These are phyloP conservation scores for Aegilops bicornis DNA, from an alignment of 176 grass and related monocot genomes.

Conservation along the genomic window DNA sequence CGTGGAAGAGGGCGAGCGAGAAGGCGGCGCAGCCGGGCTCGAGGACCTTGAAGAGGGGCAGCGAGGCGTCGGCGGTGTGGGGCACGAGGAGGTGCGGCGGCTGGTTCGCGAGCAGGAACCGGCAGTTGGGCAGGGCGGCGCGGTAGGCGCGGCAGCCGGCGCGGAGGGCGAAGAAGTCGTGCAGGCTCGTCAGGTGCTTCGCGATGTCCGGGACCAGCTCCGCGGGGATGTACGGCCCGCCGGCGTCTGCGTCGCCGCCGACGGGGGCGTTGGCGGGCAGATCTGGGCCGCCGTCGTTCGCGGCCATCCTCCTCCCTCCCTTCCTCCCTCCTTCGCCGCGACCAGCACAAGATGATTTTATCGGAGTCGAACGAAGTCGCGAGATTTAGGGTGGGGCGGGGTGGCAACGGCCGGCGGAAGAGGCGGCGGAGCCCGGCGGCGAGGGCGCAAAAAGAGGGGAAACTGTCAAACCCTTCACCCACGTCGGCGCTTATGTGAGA, in stretches of 20 bases:
- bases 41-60: slow-evolving; percentile 2
- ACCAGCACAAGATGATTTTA: neutral
- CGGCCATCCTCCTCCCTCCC: neutral
- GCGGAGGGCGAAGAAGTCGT: slow-evolving; percentile 54
- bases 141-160: slow-evolving; percentile 51
- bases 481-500: no score
- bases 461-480: neutral
- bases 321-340: neutral
- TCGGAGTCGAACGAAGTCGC: neutral
- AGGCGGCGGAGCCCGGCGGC: neutral
- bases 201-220: slow-evolving; percentile 40
- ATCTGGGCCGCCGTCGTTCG: neutral
- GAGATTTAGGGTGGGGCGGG: neutral
- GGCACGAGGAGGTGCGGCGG: slow-evolving; percentile 43
- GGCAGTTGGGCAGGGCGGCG: slow-evolving; percentile 2
- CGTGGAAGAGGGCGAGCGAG: slow-evolving; percentile 36
- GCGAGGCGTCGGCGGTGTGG: slow-evolving; percentile 32
- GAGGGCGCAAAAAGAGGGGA: neutral
- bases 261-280: neutral
- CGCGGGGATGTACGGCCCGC: slow-evolving; percentile 40
- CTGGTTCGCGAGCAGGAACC: slow-evolving; percentile 34
- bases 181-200: slow-evolving; percentile 35
- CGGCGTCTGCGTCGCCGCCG: neutral
- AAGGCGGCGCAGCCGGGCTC: neutral
- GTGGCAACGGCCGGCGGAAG: neutral